Percentiles rank a stretch among this genome's conserved stretches.
phyloP scores from a whole-genome alignment of 768 basidiomycete species.

The Neoboletus magnificus region DNA sequence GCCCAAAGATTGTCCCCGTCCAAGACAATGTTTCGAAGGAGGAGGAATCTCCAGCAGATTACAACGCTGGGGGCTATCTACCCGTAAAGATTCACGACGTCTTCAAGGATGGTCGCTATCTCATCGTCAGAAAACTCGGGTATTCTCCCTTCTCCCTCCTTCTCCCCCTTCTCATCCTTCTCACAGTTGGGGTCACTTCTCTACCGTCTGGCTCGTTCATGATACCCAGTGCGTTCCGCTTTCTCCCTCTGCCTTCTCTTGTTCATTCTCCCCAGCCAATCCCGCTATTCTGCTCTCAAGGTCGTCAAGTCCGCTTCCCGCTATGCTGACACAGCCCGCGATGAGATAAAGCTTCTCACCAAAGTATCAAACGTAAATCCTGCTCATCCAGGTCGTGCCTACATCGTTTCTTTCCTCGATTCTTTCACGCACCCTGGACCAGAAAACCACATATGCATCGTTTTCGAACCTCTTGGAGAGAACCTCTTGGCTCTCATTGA shows the following conservation, averaged over 20 bases:
- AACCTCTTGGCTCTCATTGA: conserved; percentile 72
- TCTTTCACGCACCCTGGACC: conserved; percentile 77
- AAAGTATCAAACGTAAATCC: conserved; percentile 69
- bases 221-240: conserved; percentile 59
- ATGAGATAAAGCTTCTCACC: conserved; percentile 90
- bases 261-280: conserved; percentile 44
- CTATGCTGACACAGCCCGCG: conserved; percentile 94
- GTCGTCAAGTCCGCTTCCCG: conserved; percentile 93
- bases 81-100: conserved; percentile 77
- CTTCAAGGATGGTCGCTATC: conserved; percentile 83
- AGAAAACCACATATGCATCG: conserved; percentile 85
- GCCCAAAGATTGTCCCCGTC: conserved; percentile 69
- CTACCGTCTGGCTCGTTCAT: conserved; percentile 89
- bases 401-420: conserved; percentile 89
- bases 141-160: conserved; percentile 30
- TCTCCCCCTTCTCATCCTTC: conserved; percentile 7
- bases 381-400: conserved; percentile 71
- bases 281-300: conserved; percentile 85
- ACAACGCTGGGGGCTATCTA: conserved; percentile 79
- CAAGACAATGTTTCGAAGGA: conserved; percentile 65
- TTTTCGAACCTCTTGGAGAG: conserved; percentile 84
- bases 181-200: conserved; percentile 89
- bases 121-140: conserved; percentile 88
- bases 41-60: conserved; percentile 82
- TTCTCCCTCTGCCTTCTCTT: conserved; percentile 3